A percentile compares a stretch with the other conserved stretches of the same genome.
Conservation (phyloP, 1,139 yeast genomes). For the Candida labiduridarum region DNA sequence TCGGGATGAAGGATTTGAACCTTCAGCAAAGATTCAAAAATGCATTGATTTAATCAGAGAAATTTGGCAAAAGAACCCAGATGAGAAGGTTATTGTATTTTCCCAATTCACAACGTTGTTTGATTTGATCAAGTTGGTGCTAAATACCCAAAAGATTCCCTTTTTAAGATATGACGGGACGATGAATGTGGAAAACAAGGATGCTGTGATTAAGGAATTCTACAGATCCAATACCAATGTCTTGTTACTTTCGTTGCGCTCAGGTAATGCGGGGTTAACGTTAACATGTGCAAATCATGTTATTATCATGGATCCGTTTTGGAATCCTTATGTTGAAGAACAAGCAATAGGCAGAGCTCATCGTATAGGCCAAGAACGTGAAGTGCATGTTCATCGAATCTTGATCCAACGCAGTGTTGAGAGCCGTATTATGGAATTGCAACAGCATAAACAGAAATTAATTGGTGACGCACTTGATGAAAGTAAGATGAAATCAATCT, state of each 20-base stretch:
- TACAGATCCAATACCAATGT: conserved; percentile 56
- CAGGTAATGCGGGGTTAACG: conserved; percentile 93
- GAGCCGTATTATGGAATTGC: conserved; percentile 79
- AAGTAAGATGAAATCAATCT: conserved; percentile 63
- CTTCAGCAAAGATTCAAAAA: conserved; percentile 59
- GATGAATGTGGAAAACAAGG: conserved; percentile 69
- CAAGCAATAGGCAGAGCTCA: conserved; percentile 97
- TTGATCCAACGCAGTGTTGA: conserved; percentile 74
- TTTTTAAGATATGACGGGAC: conserved; percentile 79
- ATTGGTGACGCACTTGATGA: conserved; percentile 82
- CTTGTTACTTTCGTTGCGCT: conserved; percentile 75
- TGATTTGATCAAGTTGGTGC: conserved; percentile 63
- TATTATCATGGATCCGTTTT: conserved; percentile 87
- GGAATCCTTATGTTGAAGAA: conserved; percentile 96
- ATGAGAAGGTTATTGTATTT: conserved; percentile 73
- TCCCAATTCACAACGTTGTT: conserved; percentile 84
- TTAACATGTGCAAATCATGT: conserved; percentile 93
- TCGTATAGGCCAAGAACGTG: conserved; percentile 83
- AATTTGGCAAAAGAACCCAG: conserved; percentile 44
- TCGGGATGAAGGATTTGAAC: conserved; percentile 35
- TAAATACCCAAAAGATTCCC: conserved; percentile 48
- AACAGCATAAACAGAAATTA: conserved; percentile 69
- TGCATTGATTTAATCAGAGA: conserved; percentile 48
- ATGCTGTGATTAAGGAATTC: conserved; percentile 62
- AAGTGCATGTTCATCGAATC: conserved; percentile 73